phyloP scores from a whole-genome alignment of 345 rosid species.

The Trapa incisa region DNA sequence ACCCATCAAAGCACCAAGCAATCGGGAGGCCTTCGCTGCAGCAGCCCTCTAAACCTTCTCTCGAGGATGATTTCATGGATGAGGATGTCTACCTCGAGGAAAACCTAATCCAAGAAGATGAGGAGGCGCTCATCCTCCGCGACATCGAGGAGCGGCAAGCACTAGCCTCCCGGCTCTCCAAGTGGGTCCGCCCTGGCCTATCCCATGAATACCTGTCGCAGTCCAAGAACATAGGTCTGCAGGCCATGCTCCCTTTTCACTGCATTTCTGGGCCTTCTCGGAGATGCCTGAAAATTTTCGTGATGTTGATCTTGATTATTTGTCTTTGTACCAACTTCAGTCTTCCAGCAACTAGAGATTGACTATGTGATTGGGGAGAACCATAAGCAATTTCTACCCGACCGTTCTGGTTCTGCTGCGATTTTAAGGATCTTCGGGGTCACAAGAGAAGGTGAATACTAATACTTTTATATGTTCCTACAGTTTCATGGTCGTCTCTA shows the following conservation, averaged over 20 bases:
- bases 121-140: constrained; percentile 59
- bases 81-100: constrained; percentile 82
- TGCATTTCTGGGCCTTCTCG: neutral
- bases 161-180: constrained; percentile 41
- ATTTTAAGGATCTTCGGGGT: constrained; percentile 81
- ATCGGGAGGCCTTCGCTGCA: constrained; percentile 14
- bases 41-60: constrained; percentile 8
- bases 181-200: constrained; percentile 75
- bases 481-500: neutral
- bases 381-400: constrained; percentile 42
- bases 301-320: neutral
- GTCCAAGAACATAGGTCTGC: constrained; percentile 50
- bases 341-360: constrained; percentile 91
- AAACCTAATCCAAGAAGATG: constrained; percentile 51
- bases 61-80: constrained; percentile 67
- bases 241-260: neutral
- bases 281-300: neutral
- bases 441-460: constrained; percentile 57
- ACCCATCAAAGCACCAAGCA: constrained; percentile 43
- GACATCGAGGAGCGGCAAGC: constrained; percentile 65
- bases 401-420: constrained; percentile 71
- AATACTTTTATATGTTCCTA: neutral
- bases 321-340: constrained; percentile 18
- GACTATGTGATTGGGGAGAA: constrained; percentile 66
- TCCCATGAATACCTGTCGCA: constrained; percentile 40